Conservation (phyloP, 2,329 filamentous ascomycete species). For the Botrytis fabae region DNA sequence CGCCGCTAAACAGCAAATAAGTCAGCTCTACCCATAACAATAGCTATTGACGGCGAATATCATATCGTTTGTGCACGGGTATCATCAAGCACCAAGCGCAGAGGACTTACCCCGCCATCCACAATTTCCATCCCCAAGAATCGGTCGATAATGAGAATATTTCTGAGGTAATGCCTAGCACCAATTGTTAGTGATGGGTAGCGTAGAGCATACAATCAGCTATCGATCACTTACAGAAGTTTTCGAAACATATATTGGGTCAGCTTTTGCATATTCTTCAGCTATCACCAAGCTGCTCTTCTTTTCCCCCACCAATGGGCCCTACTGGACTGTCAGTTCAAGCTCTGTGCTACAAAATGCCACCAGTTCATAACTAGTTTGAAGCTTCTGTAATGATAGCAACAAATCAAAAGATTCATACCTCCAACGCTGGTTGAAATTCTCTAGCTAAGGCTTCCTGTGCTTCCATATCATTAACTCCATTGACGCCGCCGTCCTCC, state of each 20-base stretch:
- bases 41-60: conserved; percentile 18
- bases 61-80: conserved; percentile 17
- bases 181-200: conserved; percentile 11
- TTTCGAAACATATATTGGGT: conserved; percentile 82
- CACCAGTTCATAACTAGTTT: neutral
- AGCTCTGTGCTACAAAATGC: conserved; percentile 26
- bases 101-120: conserved; percentile 88
- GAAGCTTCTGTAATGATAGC: neutral
- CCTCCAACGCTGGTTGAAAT: conserved; percentile 58
- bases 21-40: conserved; percentile 18
- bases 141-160: conserved; percentile 83
- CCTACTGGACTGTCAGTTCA: conserved; percentile 54
- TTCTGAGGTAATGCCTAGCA: conserved; percentile 73
- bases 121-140: conserved; percentile 93
- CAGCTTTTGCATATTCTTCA: conserved; percentile 84
- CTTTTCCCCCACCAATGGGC: conserved; percentile 77
- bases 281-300: conserved; percentile 75
- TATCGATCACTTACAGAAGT: conserved; percentile 66
- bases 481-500: conserved; percentile 25
- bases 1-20: conserved; percentile 61
- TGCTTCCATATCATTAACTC: conserved; percentile 42
- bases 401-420: conserved; percentile 40
- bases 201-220: conserved; percentile 1
- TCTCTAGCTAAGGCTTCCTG: conserved; percentile 62
- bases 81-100: conserved; percentile 23